Evolutionary conservation across 257 asterid species (phyloP).

Genomic region (Solanum pinnatisectum): DNA sequence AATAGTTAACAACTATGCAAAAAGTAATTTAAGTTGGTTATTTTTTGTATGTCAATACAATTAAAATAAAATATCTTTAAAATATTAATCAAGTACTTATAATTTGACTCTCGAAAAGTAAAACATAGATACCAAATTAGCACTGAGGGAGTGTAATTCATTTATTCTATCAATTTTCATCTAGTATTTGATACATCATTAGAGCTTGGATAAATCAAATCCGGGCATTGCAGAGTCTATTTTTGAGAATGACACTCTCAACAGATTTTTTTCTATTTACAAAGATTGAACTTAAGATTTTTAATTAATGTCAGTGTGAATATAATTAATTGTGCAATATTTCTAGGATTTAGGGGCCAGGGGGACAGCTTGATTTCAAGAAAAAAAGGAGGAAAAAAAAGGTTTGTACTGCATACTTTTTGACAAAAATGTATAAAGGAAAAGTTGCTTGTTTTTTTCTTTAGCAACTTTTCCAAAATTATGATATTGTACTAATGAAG

Average conservation of each 20-base stretch:
- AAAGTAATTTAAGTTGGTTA: neutral
- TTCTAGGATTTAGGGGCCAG: neutral
- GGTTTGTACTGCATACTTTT: neutral
- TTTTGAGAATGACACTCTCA: neutral
- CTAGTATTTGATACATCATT: neutral
- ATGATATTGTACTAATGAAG: neutral
- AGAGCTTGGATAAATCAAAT: neutral
- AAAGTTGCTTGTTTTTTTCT: neutral
- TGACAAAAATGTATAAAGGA: neutral
- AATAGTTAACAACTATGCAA: neutral
- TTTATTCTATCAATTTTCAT: neutral
- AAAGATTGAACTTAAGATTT: neutral
- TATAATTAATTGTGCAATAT: neutral
- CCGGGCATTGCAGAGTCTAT: rapidly evolving
- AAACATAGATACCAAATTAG: neutral
- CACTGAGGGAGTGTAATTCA: neutral
- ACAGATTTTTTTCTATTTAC: neutral
- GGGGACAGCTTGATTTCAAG: neutral
- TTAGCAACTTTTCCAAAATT: neutral
- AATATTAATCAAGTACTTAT: neutral
- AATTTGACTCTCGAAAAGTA: neutral
- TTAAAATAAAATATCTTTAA: neutral
- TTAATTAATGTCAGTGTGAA: neutral
- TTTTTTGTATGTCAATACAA: neutral
- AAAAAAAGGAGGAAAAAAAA: neutral